phyloP scores from a whole-genome alignment of 805 yeast species.

The Hanseniaspora lindneri region DNA sequence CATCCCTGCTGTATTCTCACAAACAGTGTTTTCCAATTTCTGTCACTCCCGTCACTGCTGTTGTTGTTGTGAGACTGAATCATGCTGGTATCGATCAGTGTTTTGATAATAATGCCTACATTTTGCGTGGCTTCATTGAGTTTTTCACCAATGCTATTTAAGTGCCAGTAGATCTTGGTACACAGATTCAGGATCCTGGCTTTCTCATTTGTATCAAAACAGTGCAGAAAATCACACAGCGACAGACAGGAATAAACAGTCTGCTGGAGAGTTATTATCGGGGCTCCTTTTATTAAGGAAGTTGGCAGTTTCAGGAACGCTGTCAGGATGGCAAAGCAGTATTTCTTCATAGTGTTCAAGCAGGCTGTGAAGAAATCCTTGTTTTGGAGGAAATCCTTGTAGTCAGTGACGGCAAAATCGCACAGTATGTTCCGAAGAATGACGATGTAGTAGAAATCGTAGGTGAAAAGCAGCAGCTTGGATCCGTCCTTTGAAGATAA shows the following conservation, averaged over 20 bases:
- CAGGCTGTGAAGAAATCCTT: slow-evolving; percentile 24
- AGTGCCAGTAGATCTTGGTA: slow-evolving; percentile 46
- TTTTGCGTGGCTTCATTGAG: slow-evolving; percentile 50
- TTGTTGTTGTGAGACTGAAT: slow-evolving; percentile 20
- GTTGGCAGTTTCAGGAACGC: slow-evolving; percentile 37
- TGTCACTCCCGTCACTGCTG: slow-evolving; percentile 2
- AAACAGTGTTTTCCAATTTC: slow-evolving; percentile 17
- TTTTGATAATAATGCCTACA: slow-evolving; percentile 43
- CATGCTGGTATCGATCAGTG: slow-evolving; percentile 37
- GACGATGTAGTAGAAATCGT: slow-evolving; percentile 39
- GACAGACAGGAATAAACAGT: slow-evolving; percentile 45
- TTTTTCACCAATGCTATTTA: slow-evolving; percentile 45
- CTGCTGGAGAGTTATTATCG: slow-evolving; percentile 40
- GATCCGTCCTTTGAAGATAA: slow-evolving; percentile 39
- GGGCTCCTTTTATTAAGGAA: slow-evolving; percentile 42
- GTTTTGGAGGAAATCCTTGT: slow-evolving; percentile 18
- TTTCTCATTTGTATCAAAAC: slow-evolving; percentile 32
- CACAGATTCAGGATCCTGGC: slow-evolving; percentile 37
- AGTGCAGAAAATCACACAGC: slow-evolving; percentile 37
- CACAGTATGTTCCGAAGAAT: slow-evolving; percentile 29
- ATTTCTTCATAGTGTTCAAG: slow-evolving; percentile 34
- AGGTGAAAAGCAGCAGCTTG: slow-evolving; percentile 37
- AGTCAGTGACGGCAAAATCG: slow-evolving; percentile 24
- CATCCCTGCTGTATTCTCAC: slow-evolving; percentile 18
- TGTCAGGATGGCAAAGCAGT: slow-evolving; percentile 36